Conservation (phyloP, 2,329 filamentous ascomycete species). For the Didymella lethalis region DNA sequence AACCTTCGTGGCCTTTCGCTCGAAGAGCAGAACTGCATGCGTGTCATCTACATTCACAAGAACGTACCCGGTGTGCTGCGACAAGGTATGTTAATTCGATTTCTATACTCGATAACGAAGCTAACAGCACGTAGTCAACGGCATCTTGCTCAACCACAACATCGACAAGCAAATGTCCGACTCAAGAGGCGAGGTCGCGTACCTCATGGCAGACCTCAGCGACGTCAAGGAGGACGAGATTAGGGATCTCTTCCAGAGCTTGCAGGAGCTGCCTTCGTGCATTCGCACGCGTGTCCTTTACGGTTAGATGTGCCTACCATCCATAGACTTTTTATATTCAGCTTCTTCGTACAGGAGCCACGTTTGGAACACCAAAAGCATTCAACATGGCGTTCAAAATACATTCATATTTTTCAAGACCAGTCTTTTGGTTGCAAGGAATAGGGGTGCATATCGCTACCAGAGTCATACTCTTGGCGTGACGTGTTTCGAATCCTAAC, state of each 20-base stretch:
- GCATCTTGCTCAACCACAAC: constrained; percentile 92
- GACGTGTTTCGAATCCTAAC: not conserved
- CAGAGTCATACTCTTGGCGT: not conserved
- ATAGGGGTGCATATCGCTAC: constrained; percentile 4
- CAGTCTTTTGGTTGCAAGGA: not conserved
- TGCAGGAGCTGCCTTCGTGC: constrained; percentile 77
- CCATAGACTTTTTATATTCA: constrained; percentile 49
- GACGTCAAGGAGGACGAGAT: constrained; percentile 81
- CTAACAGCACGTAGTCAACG: constrained; percentile 73
- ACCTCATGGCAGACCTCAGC: constrained; percentile 97
- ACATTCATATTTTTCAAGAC: not conserved
- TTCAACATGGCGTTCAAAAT: constrained; percentile 50
- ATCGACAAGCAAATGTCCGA: constrained; percentile 99
- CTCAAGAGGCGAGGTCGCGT: constrained; percentile 90
- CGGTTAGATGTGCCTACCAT: constrained; percentile 10
- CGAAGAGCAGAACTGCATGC: constrained; percentile 87
- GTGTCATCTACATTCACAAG: constrained; percentile 95
- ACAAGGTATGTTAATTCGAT: constrained; percentile 63
- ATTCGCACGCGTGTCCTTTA: constrained; percentile 60
- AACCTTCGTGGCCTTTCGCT: constrained; percentile 86
- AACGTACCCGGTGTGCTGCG: constrained; percentile 95
- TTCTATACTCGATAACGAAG: not conserved
- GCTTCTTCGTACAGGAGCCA: constrained; percentile 8
- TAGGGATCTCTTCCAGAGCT: constrained; percentile 81
- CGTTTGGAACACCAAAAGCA: constrained; percentile 32